Percentiles rank a stretch among this genome's conserved stretches.
These are phyloP conservation scores for Peniophora sp. DNA, from an alignment of 1,284 basidiomycete species.

Conservation along the genomic window DNA sequence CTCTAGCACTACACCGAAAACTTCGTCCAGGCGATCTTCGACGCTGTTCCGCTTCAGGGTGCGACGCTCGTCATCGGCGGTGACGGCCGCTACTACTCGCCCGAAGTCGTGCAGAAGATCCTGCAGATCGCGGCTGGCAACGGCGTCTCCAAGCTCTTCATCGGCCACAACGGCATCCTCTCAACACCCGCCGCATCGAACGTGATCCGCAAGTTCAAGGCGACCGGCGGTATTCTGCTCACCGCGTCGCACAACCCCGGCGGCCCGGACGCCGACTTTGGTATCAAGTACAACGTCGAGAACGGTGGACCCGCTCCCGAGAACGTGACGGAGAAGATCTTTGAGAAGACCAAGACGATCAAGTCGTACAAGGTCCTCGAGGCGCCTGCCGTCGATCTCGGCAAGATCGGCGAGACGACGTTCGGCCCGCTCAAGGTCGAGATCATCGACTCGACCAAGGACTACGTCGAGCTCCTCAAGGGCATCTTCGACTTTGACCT, in stretches of 20 bases:
- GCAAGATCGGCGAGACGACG: constrained; percentile 71
- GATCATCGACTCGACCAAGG: constrained; percentile 90
- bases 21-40: constrained; percentile 93
- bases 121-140: constrained; percentile 89
- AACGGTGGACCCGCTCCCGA: constrained; percentile 98
- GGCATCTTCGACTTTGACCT: constrained; percentile 92
- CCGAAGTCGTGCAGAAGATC: constrained; percentile 87
- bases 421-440: constrained; percentile 83
- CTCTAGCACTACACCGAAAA: constrained; percentile 95
- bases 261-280: constrained; percentile 95
- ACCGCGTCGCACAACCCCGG: constrained; percentile 99
- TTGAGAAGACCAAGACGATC: constrained; percentile 85
- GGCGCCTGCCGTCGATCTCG: constrained; percentile 60
- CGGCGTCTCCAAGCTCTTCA: constrained; percentile 81
- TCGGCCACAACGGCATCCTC: constrained; percentile 86
- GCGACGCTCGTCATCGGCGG: constrained; percentile 93
- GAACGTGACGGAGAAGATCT: constrained; percentile 90
- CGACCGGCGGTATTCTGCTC: constrained; percentile 92
- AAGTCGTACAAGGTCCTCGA: constrained; percentile 82
- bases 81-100: constrained; percentile 92
- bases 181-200: constrained; percentile 97
- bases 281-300: constrained; percentile 98
- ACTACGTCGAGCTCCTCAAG: constrained; percentile 83
- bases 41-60: constrained; percentile 78
- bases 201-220: constrained; percentile 92